These are phyloP conservation scores for Phytophthora multivora DNA, from an alignment of 352 stramenopile species.

Conservation along the genomic window DNA sequence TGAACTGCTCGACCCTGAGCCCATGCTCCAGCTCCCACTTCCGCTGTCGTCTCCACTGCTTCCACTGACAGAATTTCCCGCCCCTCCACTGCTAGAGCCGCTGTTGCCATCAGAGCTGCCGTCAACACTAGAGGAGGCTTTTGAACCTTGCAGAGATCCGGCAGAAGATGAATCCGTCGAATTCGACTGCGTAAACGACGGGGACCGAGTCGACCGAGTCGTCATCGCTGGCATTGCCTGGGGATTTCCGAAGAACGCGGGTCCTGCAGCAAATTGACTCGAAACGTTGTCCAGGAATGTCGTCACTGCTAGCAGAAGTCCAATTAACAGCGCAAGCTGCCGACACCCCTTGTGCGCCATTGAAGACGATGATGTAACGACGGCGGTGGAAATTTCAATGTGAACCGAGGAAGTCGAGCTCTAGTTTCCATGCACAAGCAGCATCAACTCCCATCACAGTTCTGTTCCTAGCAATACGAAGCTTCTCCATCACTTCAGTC, in stretches of 20 bases:
- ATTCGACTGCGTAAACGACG: slow-evolving; percentile 2
- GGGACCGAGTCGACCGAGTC: slow-evolving; percentile 7
- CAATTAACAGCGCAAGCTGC: slow-evolving; percentile 5
- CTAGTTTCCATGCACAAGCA: slow-evolving; percentile 2
- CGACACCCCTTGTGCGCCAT: background rate
- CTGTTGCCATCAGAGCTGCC: background rate
- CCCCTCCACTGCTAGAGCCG: background rate
- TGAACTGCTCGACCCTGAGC: slow-evolving; percentile 31
- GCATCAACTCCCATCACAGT: slow-evolving; percentile 8
- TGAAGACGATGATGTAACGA: slow-evolving; percentile 5
- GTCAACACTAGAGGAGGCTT: slow-evolving; percentile 8
- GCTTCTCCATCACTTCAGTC: slow-evolving; percentile 25
- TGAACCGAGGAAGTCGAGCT: background rate
- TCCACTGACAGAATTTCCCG: slow-evolving; percentile 5
- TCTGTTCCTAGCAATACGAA: background rate
- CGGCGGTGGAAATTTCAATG: slow-evolving; percentile 9
- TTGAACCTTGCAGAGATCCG: slow-evolving; percentile 20
- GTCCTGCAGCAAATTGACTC: slow-evolving; percentile 12
- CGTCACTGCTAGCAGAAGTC: slow-evolving; percentile 11
- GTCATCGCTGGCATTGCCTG: slow-evolving; percentile 2
- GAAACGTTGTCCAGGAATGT: background rate
- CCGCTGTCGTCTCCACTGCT: slow-evolving; percentile 24
- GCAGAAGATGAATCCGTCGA: slow-evolving; percentile 5
- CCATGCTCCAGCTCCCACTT: slow-evolving; percentile 25
- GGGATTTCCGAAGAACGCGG: slow-evolving; percentile 7